Base-by-base conservation (phyloP, 495 filamentous ascomycete genomes). In the Thozetella sp. region DNA sequence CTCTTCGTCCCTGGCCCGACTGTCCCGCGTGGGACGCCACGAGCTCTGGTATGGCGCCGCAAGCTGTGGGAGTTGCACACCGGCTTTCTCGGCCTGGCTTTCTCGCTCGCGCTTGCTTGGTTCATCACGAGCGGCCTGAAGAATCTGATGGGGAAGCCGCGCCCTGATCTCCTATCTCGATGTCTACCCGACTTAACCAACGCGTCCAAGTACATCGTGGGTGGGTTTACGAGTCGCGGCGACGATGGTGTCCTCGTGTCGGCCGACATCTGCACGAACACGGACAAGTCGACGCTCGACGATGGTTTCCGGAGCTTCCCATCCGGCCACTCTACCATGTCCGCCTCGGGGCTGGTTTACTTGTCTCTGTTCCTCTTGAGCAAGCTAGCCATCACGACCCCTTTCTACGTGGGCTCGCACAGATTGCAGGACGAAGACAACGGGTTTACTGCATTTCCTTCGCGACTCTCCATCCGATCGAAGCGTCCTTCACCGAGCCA, bases 301-400 rank as follows among this genome's bases (percentile, higher is more conserved):
- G 93, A 97, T 70, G 93, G 92, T 0, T 97, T 96, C 69, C 85
- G 88, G 53, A 93, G 90, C 62, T 97, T 90, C 76, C 93, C 93
- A 23, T 90, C 87, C 51, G 90, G 90, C 62, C 85, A 88, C 63
- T 69, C 81, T 24, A 74, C 72, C 55, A 79, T 80, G 20, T 73
- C 93, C 15, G 92, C 93, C 45, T 89, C 90, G 20, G 30, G 93
- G 2, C 76, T 97, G 26, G 86, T 93, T 65, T 97, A 93, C 67
- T 84, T 93, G 15, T 89, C 90, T 2, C 80, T 90, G 51, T 88
- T 86, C 73, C 67, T 88, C 27, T 83, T 83, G 51, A 84, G 81
- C 70, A 88, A 87, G 61, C 83, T 88, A 54, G 78, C 80, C 27
- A 81, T 84, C 59, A 82, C 77, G 48, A 66, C 83, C 25, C 82